Conservation (phyloP, 2,329 filamentous ascomycete genomes). For the Diaporthe amygdali region DNA sequence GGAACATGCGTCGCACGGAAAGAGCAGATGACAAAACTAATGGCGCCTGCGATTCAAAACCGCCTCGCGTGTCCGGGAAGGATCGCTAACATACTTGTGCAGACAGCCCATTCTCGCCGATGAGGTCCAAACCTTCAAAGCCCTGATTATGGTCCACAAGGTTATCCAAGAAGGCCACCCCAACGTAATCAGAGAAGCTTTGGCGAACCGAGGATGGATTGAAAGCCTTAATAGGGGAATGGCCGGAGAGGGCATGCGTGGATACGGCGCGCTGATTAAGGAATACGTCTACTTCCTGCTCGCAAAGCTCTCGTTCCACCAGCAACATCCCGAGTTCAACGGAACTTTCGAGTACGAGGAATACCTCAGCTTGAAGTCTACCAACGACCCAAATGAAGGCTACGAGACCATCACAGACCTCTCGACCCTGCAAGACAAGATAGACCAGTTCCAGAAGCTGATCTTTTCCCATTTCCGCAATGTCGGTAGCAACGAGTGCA, state of each 20-base stretch:
- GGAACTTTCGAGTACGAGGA: conserved; percentile 99
- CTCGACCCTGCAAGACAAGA: conserved; percentile 97
- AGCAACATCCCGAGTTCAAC: conserved; percentile 97
- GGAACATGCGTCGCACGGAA: neutral
- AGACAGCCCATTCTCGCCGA: conserved; percentile 98
- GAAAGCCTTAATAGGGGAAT: conserved; percentile 89
- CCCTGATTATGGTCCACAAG: conserved; percentile 95
- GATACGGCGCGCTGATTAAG: conserved; percentile 89
- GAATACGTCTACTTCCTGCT: conserved; percentile 97
- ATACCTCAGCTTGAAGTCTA: conserved; percentile 96
- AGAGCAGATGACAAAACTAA: neutral
- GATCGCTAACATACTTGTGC: conserved; percentile 24
- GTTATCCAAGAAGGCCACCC: conserved; percentile 97
- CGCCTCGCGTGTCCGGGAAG: neutral
- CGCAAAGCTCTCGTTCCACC: conserved; percentile 94
- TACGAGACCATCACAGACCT: conserved; percentile 96
- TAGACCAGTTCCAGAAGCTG: conserved; percentile 97
- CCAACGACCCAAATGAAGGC: conserved; percentile 98
- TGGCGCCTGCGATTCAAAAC: neutral
- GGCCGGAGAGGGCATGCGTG: conserved; percentile 81
- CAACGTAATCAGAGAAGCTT: conserved; percentile 83
- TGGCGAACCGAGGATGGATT: conserved; percentile 88
- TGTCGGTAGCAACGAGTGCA: conserved; percentile 92
- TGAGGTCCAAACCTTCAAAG: conserved; percentile 98
- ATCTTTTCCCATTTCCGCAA: conserved; percentile 96